phyloP scores from a whole-genome alignment of 768 basidiomycete genomes.

The Rhizopogon rudus region DNA sequence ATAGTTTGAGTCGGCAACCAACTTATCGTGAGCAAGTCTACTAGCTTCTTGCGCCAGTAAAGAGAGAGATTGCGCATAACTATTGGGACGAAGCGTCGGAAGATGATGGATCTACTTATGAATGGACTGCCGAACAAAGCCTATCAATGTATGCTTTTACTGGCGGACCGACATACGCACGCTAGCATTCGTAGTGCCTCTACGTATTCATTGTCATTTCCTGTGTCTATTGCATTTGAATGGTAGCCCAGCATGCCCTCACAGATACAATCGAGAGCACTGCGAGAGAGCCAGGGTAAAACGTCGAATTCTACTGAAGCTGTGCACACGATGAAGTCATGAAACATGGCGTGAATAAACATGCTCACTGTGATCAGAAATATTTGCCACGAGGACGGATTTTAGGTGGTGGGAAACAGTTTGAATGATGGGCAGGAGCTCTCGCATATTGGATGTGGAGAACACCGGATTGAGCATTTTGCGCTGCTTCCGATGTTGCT shows the following conservation, averaged over 20 bases:
- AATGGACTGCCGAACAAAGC: neutral
- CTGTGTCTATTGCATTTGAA: constrained; percentile 8
- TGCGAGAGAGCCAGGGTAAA: constrained; percentile 14
- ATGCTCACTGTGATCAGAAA: neutral
- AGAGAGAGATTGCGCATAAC: neutral
- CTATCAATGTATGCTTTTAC: too few relatives aligned
- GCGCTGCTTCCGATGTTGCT: constrained; percentile 36
- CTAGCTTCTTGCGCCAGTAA: neutral
- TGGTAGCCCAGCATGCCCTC: constrained; percentile 19
- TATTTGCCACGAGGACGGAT: neutral
- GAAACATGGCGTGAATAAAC: neutral
- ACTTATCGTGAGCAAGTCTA: neutral
- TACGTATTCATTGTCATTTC: constrained; percentile 4
- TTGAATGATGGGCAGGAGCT: constrained; percentile 18
- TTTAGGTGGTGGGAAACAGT: neutral
- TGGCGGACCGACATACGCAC: neutral
- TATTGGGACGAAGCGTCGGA: neutral
- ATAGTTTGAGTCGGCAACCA: neutral
- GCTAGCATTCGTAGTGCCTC: neutral
- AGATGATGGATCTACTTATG: neutral
- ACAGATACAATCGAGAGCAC: constrained; percentile 21
- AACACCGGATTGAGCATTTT: constrained; percentile 44
- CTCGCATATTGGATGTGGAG: constrained; percentile 34
- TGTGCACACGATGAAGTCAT: neutral
- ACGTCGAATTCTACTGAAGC: constrained; percentile 17